Percentiles rank a stretch among this genome's conserved stretches.
Conservation (phyloP, 1,284 basidiomycete genomes). For the Vanrija humicola region DNA sequence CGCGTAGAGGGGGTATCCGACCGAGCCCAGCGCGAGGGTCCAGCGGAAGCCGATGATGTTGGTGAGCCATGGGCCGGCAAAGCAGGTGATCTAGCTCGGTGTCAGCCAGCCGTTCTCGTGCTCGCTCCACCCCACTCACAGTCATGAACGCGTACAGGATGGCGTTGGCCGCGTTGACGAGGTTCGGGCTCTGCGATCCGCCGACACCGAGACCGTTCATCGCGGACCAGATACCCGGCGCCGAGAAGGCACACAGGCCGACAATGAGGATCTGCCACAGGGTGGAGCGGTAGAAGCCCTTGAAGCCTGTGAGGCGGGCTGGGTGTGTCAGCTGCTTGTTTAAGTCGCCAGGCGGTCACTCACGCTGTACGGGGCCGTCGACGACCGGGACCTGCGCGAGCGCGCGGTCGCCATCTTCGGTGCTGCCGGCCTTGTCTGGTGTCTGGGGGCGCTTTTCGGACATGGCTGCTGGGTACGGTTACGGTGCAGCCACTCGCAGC, state of each 20-base stretch:
- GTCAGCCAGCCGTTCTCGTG: no score
- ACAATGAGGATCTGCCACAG: constrained; percentile 26
- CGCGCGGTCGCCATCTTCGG: no score
- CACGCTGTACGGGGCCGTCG: no score
- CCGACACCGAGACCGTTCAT: constrained; percentile 34
- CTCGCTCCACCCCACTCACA: no score
- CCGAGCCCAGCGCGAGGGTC: constrained; percentile 31
- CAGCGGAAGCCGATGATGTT: constrained; percentile 25
- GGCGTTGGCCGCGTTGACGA: constrained; percentile 32
- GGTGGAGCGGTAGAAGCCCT: constrained; percentile 19
- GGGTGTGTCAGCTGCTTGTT: no score
- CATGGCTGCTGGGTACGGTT: no score
- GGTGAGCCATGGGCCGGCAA: neutral
- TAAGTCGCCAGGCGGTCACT: no score
- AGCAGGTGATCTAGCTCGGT: neutral
- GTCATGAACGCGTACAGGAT: constrained; percentile 22
- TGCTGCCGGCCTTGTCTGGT: no score
- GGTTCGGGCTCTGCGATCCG: constrained; percentile 30
- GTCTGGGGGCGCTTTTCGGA: no score
- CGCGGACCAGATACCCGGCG: constrained; percentile 35
- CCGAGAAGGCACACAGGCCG: constrained; percentile 28
- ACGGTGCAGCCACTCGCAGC: no score
- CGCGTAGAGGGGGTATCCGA: constrained; percentile 33
- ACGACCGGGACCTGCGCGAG: no score
- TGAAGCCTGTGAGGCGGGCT: no score